Evolutionary conservation across 768 basidiomycete genomes (phyloP).

Genomic region (Lactarius pseudohatsudake): DNA sequence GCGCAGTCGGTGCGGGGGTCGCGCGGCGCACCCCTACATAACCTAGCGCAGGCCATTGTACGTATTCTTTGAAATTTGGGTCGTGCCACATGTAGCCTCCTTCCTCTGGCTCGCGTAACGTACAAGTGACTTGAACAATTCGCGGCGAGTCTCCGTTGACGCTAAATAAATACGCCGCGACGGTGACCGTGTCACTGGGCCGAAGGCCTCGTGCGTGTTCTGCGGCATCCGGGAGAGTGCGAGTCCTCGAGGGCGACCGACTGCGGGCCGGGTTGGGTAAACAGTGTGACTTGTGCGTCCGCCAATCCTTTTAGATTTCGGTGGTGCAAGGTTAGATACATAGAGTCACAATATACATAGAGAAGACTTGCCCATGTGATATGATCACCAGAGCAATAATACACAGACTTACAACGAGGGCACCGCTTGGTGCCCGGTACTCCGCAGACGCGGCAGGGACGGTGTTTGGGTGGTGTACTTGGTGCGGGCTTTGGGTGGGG

Average conservation of each 20-base stretch:
- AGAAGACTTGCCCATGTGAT: conserved; percentile 9
- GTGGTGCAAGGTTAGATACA: neutral
- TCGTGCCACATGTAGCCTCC: conserved; percentile 24
- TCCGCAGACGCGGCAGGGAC: conserved; percentile 25
- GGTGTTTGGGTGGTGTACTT: conserved; percentile 16
- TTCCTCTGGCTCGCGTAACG: conserved; percentile 16
- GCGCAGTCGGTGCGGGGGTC: conserved; percentile 15
- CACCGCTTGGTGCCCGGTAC: conserved; percentile 21
- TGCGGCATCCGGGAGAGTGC: conserved; percentile 17
- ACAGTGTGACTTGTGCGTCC: conserved; percentile 22
- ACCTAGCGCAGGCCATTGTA: conserved; percentile 25
- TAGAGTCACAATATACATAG: neutral
- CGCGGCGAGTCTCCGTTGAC: conserved; percentile 22
- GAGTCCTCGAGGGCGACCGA: conserved; percentile 22
- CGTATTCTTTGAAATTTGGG: conserved; percentile 24
- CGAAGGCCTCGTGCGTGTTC: conserved; percentile 19
- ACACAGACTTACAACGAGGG: conserved; percentile 22
- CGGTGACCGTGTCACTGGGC: conserved; percentile 14
- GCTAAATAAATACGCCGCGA: conserved; percentile 23
- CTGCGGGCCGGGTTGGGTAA: conserved; percentile 18
- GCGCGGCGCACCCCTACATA: conserved; percentile 20
- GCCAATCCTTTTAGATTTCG: conserved; percentile 17
- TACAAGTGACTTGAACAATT: conserved; percentile 21
- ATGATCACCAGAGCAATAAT: conserved; percentile 25
- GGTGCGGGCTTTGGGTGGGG: conserved; percentile 6